phyloP scores from a whole-genome alignment of 768 basidiomycete species.

The Strobilomyces confusus region DNA sequence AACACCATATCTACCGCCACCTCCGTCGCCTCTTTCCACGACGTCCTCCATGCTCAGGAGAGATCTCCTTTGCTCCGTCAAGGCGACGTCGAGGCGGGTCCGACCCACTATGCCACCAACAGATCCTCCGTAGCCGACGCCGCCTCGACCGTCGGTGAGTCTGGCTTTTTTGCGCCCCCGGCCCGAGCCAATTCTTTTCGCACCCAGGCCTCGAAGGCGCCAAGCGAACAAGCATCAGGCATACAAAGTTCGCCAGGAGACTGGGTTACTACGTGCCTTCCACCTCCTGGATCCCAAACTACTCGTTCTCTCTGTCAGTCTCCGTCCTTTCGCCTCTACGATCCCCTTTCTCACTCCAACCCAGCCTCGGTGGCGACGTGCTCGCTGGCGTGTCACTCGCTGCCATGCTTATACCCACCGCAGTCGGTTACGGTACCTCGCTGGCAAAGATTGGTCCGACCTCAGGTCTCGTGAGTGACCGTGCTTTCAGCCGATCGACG shows the following conservation, averaged over 20 bases:
- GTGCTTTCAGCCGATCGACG: background rate
- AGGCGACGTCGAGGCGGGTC: constrained; percentile 27
- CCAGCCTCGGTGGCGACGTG: constrained; percentile 64
- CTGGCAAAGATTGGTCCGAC: constrained; percentile 83
- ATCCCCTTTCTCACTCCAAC: background rate
- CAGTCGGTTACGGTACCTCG: constrained; percentile 88
- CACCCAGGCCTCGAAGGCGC: constrained; percentile 8
- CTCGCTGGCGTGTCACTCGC: constrained; percentile 84
- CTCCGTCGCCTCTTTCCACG: constrained; percentile 26
- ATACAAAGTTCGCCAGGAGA: constrained; percentile 41
- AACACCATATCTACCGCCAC: constrained; percentile 27
- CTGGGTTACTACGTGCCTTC: constrained; percentile 77
- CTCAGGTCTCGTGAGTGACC: constrained; percentile 67
- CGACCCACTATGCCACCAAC: constrained; percentile 17
- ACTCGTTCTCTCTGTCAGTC: constrained; percentile 62
- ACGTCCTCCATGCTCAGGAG: constrained; percentile 17
- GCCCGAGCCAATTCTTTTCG: background rate
- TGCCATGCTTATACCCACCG: constrained; percentile 80
- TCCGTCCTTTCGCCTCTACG: background rate
- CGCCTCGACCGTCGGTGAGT: constrained; percentile 20
- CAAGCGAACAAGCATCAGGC: constrained; percentile 15
- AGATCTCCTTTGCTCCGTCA: too few relatives aligned
- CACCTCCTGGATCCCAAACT: constrained; percentile 74
- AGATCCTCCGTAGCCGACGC: constrained; percentile 13
- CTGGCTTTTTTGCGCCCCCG: background rate